Conservation (phyloP, 1,139 yeast genomes). For the Pichia sp. region DNA sequence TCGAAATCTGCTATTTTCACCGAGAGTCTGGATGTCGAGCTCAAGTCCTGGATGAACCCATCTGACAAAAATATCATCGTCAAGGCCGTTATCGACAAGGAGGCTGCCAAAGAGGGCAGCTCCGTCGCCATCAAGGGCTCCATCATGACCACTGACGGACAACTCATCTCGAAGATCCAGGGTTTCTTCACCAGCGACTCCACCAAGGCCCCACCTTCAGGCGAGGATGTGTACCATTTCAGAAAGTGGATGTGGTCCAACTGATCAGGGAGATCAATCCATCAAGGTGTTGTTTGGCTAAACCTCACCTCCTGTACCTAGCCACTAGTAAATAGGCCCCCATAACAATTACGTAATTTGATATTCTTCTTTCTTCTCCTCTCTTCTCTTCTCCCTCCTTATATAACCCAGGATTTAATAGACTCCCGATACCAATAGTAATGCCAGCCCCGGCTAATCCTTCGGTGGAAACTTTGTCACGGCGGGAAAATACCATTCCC, state of each 20-base stretch:
- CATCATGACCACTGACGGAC: constrained; percentile 8
- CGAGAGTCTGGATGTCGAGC: background rate
- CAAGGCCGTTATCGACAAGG: background rate
- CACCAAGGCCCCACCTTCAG: background rate
- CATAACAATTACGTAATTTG: too few species aligned
- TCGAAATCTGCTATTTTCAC: background rate
- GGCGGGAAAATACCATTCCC: background rate
- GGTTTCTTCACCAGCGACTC: constrained; percentile 3
- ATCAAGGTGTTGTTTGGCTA: too few species aligned
- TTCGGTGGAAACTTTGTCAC: background rate
- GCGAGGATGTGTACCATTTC: background rate
- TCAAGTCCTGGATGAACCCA: background rate
- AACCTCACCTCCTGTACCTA: too few species aligned
- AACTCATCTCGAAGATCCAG: background rate
- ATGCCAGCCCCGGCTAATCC: too few species aligned
- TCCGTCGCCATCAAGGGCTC: background rate
- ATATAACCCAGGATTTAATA: too few species aligned
- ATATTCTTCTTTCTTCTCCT: background rate
- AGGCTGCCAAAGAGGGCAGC: background rate
- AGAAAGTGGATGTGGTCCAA: constrained; percentile 4
- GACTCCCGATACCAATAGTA: too few species aligned
- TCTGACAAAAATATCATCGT: background rate
- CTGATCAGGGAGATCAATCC: too few species aligned
- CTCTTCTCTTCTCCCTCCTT: background rate
- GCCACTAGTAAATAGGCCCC: too few species aligned